These are phyloP conservation scores for Cafeteria roenbergensis DNA, from an alignment of 108 stramenopile species.

Conservation along the genomic window DNA sequence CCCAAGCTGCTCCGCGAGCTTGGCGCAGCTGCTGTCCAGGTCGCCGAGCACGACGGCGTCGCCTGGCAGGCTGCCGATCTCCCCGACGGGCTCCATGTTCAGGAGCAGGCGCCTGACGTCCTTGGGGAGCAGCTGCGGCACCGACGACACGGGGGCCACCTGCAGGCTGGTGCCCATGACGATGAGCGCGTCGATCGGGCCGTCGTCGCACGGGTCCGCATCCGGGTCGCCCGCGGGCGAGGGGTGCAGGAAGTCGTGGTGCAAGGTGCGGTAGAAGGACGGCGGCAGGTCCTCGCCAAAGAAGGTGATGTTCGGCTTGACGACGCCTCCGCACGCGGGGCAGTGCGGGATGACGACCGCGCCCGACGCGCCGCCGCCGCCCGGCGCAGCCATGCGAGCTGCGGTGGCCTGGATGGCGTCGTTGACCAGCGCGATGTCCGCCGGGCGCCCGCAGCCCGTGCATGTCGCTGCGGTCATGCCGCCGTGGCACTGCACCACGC, in stretches of 20 bases:
- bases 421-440: neutral
- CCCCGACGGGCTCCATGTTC: slow-evolving; percentile 24
- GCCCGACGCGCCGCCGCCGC: too few species aligned
- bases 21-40: too few species aligned
- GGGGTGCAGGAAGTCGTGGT: slow-evolving; percentile 30
- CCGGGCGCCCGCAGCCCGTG: slow-evolving; percentile 8
- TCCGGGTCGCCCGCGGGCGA: slow-evolving; percentile 17
- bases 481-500: slow-evolving; percentile 76
- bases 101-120: slow-evolving; percentile 23
- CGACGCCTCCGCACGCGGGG: slow-evolving; percentile 20
- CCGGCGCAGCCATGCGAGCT: too few species aligned
- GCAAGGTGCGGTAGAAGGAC: slow-evolving; percentile 32
- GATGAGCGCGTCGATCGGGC: slow-evolving; percentile 61
- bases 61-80: too few species aligned
- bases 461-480: slow-evolving; percentile 40
- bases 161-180: slow-evolving; percentile 63
- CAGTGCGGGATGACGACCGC: too few species aligned
- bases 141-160: slow-evolving; percentile 29
- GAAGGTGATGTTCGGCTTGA: slow-evolving; percentile 90
- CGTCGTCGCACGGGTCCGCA: too few species aligned
- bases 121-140: neutral
- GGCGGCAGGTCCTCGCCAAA: slow-evolving; percentile 75
- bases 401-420: neutral
- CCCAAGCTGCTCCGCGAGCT: too few species aligned
- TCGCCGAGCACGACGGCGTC: too few species aligned